A percentile compares a stretch with the other conserved stretches of the same genome.
phyloP scores from a whole-genome alignment of 2,329 filamentous ascomycete species.

The Drechslerella dactyloides region DNA sequence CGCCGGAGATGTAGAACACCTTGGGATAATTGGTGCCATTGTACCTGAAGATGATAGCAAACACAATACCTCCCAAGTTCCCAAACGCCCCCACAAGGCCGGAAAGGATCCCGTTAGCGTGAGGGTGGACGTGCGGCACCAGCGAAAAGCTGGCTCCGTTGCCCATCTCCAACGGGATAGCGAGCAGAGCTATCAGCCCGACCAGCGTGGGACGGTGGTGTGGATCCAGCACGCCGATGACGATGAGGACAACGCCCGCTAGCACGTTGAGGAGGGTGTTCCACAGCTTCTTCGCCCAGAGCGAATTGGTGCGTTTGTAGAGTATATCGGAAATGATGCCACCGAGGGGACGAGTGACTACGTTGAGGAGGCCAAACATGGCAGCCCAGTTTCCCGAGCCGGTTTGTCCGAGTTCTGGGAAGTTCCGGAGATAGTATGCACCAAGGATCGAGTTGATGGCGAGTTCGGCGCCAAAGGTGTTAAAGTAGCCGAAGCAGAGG shows the following conservation, averaged over 20 bases:
- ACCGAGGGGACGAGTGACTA: conserved; percentile 61
- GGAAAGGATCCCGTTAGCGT: conserved; percentile 77
- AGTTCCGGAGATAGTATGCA: conserved; percentile 68
- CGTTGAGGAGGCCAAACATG: conserved; percentile 64
- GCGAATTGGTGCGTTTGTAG: conserved; percentile 62
- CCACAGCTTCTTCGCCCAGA: conserved; percentile 71
- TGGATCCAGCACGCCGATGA: conserved; percentile 70
- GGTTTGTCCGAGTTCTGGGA: conserved; percentile 66
- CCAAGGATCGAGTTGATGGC: conserved; percentile 68
- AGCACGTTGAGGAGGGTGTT: conserved; percentile 66
- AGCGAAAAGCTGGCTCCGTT: conserved; percentile 88
- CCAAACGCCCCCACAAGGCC: conserved; percentile 79
- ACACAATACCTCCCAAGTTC: conserved; percentile 84
- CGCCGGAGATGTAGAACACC: conserved; percentile 81
- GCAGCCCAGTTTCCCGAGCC: conserved; percentile 66
- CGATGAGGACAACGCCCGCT: conserved; percentile 67
- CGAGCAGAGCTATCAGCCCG: conserved; percentile 76
- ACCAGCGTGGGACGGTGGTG: conserved; percentile 71
- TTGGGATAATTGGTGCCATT: conserved; percentile 70
- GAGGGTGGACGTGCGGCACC: conserved; percentile 83
- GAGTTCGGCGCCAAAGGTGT: conserved; percentile 69
- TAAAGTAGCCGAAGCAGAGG: conserved; percentile 66
- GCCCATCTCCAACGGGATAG: conserved; percentile 80
- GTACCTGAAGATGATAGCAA: conserved; percentile 83
- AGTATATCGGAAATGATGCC: conserved; percentile 65